These are phyloP conservation scores for Diaporthe caulivora DNA, from an alignment of 2,329 filamentous ascomycete species.

Conservation along the genomic window DNA sequence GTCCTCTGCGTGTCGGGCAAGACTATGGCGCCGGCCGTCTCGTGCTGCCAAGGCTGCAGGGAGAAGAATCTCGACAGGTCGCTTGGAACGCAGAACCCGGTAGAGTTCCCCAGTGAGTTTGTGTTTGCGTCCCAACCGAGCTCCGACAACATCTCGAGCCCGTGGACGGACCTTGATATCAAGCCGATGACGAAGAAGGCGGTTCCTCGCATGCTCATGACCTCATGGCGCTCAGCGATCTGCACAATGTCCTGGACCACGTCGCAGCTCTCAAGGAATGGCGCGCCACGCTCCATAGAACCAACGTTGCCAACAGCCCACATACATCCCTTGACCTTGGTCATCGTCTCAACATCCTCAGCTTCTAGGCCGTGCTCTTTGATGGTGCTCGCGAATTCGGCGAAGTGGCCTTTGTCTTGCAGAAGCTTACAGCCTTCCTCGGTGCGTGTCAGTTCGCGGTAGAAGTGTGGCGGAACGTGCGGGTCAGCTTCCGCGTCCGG, in stretches of 20 bases:
- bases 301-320: constrained; percentile 99
- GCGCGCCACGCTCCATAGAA: constrained; percentile 96
- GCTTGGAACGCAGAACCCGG: constrained; percentile 89
- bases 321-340: constrained; percentile 95
- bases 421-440: constrained; percentile 91
- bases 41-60: constrained; percentile 70
- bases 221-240: constrained; percentile 88
- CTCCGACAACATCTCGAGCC: constrained; percentile 89
- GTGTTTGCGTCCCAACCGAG: constrained; percentile 94
- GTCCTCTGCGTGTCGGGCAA: constrained; percentile 67
- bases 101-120: constrained; percentile 82
- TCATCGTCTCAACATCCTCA: constrained; percentile 85
- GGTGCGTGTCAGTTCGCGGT: constrained; percentile 92
- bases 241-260: constrained; percentile 88
- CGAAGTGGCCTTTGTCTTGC: constrained; percentile 94
- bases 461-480: constrained; percentile 95
- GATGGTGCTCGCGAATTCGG: constrained; percentile 91
- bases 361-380: constrained; percentile 87
- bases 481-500: constrained; percentile 66
- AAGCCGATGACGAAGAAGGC: constrained; percentile 96
- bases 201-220: constrained; percentile 93
- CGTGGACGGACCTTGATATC: constrained; percentile 91
- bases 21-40: constrained; percentile 59
- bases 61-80: constrained; percentile 84
- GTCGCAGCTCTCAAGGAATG: constrained; percentile 90